Percentiles rank a stretch among this genome's conserved stretches.
These are phyloP conservation scores for Oryza glaberrima DNA, from an alignment of 176 grass and related monocot species.

Conservation along the genomic window DNA sequence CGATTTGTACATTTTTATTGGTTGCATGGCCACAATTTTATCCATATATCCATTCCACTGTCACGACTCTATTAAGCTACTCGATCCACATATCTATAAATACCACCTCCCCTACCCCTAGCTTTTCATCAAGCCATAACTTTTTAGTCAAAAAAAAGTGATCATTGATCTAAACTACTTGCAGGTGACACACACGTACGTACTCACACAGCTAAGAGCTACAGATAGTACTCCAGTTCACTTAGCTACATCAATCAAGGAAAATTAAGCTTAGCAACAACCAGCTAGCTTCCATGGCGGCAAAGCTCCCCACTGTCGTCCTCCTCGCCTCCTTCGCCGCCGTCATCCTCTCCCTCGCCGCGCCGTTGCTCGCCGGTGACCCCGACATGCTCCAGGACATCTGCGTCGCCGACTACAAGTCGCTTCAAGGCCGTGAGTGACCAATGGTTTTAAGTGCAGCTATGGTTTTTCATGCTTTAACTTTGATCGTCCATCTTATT, in stretches of 20 bases:
- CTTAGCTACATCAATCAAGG: not conserved
- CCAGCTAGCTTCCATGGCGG: not conserved
- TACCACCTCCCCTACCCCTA: not conserved
- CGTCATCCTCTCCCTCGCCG: constrained; percentile 34
- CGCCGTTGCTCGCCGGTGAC: constrained; percentile 44
- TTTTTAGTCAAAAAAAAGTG: not conserved
- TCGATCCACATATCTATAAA: constrained; percentile 26
- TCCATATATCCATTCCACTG: not conserved
- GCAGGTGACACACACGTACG: not conserved
- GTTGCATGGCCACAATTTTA: not conserved
- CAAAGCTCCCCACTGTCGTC: not conserved
- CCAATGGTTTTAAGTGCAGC: not conserved
- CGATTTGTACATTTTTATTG: not conserved
- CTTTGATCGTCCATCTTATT: too few species aligned
- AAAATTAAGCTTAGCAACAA: not conserved
- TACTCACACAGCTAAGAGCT: not conserved
- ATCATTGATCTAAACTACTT: not conserved
- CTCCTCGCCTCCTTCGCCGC: constrained; percentile 23
- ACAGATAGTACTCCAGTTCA: not conserved
- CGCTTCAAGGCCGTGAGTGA: constrained; percentile 49
- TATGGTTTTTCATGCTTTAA: too few species aligned
- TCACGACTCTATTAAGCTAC: not conserved
- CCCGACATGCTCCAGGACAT: constrained; percentile 78
- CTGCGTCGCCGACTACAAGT: constrained; percentile 66
- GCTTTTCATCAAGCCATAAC: constrained; percentile 6